A percentile compares a stretch with the other conserved stretches of the same genome.
These are phyloP conservation scores for Epichloe coenophiala DNA, from an alignment of 2,329 filamentous ascomycete genomes.

Conservation along the genomic window DNA sequence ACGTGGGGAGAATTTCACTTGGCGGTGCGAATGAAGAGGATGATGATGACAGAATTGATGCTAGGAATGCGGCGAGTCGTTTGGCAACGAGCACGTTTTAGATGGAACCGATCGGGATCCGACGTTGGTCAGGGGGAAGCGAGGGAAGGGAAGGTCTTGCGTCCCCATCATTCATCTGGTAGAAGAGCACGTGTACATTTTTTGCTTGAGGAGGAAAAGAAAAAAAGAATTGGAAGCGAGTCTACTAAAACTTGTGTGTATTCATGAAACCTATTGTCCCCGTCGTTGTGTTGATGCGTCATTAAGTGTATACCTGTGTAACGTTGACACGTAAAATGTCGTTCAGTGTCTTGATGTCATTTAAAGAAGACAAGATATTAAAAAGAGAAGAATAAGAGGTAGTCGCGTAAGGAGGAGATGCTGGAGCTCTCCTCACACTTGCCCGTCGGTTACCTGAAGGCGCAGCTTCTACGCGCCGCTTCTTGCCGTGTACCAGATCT, in stretches of 20 bases:
- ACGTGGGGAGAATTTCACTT: neutral
- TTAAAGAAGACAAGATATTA: too few relatives aligned
- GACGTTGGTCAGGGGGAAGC: too few relatives aligned
- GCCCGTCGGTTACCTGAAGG: too few relatives aligned
- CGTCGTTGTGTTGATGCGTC: neutral
- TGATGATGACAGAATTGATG: conserved; percentile 88
- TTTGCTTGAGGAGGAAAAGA: neutral
- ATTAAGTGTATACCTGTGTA: neutral
- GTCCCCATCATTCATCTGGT: neutral
- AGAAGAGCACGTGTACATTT: neutral
- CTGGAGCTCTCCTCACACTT: too few relatives aligned
- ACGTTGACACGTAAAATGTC: neutral
- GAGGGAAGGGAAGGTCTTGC: neutral
- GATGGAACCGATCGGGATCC: neutral
- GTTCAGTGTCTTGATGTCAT: neutral
- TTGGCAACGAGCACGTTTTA: conserved; percentile 89
- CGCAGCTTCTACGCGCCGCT: neutral
- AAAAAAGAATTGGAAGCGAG: neutral
- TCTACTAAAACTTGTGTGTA: neutral
- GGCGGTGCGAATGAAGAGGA: conserved; percentile 50
- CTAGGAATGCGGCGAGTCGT: conserved; percentile 85
- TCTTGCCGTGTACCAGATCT: neutral
- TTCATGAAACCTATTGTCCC: too few relatives aligned
- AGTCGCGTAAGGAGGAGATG: too few relatives aligned
- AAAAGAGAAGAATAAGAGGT: too few relatives aligned